Evolutionary conservation across 148 eudicot genomes (phyloP).

Genomic region (Rhododendron griersonianum): DNA sequence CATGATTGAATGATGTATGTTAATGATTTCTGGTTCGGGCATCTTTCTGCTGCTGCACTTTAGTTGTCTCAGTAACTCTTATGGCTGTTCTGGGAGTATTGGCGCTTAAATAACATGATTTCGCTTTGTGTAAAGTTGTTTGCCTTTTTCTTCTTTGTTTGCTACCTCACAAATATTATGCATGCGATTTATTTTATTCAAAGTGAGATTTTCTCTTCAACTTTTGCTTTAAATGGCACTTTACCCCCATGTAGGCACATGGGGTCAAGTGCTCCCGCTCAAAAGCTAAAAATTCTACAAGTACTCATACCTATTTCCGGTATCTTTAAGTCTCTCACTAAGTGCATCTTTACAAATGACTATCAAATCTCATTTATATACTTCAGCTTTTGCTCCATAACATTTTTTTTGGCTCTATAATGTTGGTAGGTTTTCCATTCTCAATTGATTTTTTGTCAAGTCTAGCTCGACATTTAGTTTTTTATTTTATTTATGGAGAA

Average conservation of each 20-base stretch:
- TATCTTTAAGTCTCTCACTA: background rate
- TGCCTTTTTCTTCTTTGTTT: background rate
- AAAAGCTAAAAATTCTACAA: background rate
- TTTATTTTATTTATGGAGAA: background rate
- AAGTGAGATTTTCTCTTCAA: background rate
- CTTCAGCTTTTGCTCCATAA: background rate
- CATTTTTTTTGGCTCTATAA: background rate
- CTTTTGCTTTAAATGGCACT: background rate
- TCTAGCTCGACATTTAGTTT: background rate
- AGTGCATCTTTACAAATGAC: background rate
- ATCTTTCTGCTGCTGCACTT: slow-evolving; percentile 4
- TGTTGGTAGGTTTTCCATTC: background rate
- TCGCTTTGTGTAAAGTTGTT: slow-evolving; percentile 19
- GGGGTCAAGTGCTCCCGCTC: background rate
- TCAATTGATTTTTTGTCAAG: background rate
- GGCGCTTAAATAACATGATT: background rate
- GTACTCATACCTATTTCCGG: background rate
- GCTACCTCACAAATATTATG: background rate
- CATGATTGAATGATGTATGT: slow-evolving; percentile 16
- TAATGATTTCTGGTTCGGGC: slow-evolving; percentile 1
- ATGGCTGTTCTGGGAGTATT: background rate
- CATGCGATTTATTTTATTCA: background rate
- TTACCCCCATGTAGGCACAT: background rate
- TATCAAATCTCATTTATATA: background rate
- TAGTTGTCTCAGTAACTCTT: background rate